Base-by-base conservation (phyloP, 1,284 basidiomycete species). In the Pseudozyma sp. region DNA sequence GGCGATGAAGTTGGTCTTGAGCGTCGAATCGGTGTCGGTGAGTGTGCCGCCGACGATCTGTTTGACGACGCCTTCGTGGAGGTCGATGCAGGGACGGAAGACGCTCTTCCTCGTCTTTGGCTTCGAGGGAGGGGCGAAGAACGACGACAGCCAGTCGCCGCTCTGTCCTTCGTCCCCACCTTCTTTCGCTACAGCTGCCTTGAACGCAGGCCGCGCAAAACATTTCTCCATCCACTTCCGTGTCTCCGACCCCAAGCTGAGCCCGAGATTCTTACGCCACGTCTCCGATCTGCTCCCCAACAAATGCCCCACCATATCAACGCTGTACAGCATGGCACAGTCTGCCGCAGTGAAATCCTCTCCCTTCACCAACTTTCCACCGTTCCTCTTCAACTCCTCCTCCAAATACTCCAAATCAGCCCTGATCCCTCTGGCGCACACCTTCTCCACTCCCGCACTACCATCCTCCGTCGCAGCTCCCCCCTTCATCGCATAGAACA, bases 41-140 rank as follows among this genome's bases (percentile, higher is more conserved):
- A 99, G 88, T 1, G 94, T 96, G 2, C 94, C 94, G 31, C 97
- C 97, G 10, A 99, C 94, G 66, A 99, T 99, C 86, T 99, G 97
- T 86, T 99, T 99, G 60, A 99, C 97, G 1, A 79, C 70, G 13
- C 82, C 82, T 43, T 78, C 65, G 86, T 99, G 97, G 30, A 99
- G 88, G 85, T 99, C 97, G 80, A 99, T 98, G 85, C 97, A 99
- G 11, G 97, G 97, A 58, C 92, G 89, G 86, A 99, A 99, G 51
- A 88, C 48, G 58, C 81, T 82, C 34, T 57, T 69, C 7, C 70
- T 57, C 46, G n/a, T 39, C n/a, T 14, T 53, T 31, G 34, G 31
- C 11, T 24, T 9, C 5, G 17, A n/a, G n/a, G 48, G 11, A 33
- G 39, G 7, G 7, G 17, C 31, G 35, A 68, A 65, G 49, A 60